Evolutionary conservation across 2,329 filamentous ascomycete species (phyloP), one percentile per base, ranked within the genome.

Genomic region (Paecilomyces formosus): DNA sequence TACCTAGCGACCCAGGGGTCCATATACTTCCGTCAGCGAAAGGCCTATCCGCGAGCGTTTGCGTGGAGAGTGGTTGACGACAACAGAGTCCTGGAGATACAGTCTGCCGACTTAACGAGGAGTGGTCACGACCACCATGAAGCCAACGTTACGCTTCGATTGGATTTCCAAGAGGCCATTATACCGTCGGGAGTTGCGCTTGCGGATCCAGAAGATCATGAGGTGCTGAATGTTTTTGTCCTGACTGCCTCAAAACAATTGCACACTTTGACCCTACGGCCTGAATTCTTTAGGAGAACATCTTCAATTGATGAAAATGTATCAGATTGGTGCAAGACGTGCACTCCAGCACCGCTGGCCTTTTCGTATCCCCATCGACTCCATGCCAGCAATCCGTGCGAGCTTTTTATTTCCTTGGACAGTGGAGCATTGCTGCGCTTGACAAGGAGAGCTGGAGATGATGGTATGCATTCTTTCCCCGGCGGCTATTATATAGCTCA

Each of bases 11-110:
- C 81, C 1, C 85, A 92, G 31, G 88, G 90, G 28, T 91, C 90
- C 2, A 82, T 97, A 58, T 96, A 90, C 78, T 92, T 96, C 74
- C 86, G 94, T 57, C 84, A 84, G 72, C 84, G 88, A 72, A 85
- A 88, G 68, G 80, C 83, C 63, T 87, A 88, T 63, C 94, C 94
- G 45, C 87, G 89, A 70, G 90, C 85, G 74, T 95, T 97, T 70
- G 82, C 96, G 54, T 99, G 94, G 94, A 85, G 93, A 65, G 82
- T 97, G 45, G 77, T 97, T 61, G 88, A 96, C 68, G 86, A 90
- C 67, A 85, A 86, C 68, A 89, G 84, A 64, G 80, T 91, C 62
- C 81, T 99, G 65, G 93, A 94, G 75, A 81, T 99, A 55, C 88
- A 90, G 69, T 87, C 86, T 49, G 85, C 90, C 60, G 94, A 99